These are phyloP conservation scores for Apiotrichum siamense DNA, from an alignment of 1,284 basidiomycete species.

Conservation along the genomic window DNA sequence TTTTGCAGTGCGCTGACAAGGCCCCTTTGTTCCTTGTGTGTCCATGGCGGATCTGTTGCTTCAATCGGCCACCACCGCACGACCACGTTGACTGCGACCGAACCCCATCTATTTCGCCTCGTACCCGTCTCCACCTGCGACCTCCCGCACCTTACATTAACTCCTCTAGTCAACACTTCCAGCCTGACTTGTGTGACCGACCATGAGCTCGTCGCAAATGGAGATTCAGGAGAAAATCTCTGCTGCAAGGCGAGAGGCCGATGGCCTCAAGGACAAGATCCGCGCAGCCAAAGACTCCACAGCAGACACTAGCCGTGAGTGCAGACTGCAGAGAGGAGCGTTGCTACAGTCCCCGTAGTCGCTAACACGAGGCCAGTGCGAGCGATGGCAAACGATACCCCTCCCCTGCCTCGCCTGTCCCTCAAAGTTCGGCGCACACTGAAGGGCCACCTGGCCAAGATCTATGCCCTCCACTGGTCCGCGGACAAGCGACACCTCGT, in stretches of 20 bases:
- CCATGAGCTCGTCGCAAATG: conserved; percentile 50
- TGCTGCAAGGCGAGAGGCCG: conserved; percentile 90
- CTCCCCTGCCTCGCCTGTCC: conserved; percentile 86
- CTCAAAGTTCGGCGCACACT: conserved; percentile 93
- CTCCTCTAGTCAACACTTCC: too few species aligned
- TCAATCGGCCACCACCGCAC: too few species aligned
- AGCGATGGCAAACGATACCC: conserved; percentile 93
- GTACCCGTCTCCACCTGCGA: too few species aligned
- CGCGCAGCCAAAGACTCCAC: conserved; percentile 88
- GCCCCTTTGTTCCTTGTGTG: too few species aligned
- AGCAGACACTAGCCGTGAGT: conserved; percentile 90
- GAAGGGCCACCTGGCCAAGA: conserved; percentile 96
- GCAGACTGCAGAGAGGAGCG: too few species aligned
- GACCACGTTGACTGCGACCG: too few species aligned
- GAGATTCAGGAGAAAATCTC: conserved; percentile 93
- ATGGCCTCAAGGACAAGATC: conserved; percentile 96
- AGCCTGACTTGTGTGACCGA: too few species aligned
- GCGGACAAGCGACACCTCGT: conserved; percentile 94
- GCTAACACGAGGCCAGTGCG: conserved; percentile 61
- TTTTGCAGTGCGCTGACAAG: too few species aligned
- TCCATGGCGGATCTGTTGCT: too few species aligned
- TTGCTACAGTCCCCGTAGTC: not conserved
- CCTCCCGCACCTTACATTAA: too few species aligned
- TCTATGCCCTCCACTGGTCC: conserved; percentile 99
- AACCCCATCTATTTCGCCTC: too few species aligned